phyloP scores from a whole-genome alignment of 1,284 basidiomycete genomes.

The Ceratobasidium theobromae region DNA sequence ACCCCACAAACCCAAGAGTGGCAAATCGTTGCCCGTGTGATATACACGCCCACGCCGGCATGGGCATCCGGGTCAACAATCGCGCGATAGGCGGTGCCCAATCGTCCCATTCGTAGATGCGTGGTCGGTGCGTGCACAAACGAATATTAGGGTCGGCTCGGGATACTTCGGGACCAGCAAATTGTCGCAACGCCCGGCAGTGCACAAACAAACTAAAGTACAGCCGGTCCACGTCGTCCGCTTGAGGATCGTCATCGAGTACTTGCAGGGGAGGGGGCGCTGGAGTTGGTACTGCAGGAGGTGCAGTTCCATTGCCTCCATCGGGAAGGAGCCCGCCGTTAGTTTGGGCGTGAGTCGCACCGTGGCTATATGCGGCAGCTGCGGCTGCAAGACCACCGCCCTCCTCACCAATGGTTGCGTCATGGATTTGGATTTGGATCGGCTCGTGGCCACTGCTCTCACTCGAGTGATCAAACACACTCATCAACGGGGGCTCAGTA shows the following conservation, averaged over 20 bases:
- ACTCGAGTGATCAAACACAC: conserved; percentile 27
- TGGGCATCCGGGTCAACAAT: conserved; percentile 23
- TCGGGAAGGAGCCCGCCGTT: neutral
- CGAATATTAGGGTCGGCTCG: neutral
- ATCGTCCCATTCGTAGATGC: conserved; percentile 18
- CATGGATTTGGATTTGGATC: conserved; percentile 27
- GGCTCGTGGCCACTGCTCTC: conserved; percentile 12
- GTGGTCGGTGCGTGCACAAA: neutral
- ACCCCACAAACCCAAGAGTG: neutral
- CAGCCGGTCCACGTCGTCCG: conserved; percentile 15
- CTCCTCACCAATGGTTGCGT: conserved; percentile 13
- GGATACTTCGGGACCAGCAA: neutral
- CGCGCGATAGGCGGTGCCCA: conserved; percentile 26
- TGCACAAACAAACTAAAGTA: conserved; percentile 29
- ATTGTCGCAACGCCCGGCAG: conserved; percentile 11
- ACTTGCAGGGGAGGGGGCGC: neutral
- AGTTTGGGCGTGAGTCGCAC: neutral
- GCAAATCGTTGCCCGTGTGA: conserved; percentile 25
- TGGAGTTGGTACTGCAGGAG: neutral
- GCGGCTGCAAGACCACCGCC: neutral
- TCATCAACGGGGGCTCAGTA: conserved; percentile 21
- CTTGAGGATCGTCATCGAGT: neutral
- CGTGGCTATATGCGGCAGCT: neutral
- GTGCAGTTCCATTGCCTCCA: too few relatives aligned
- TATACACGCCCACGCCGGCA: conserved; percentile 30